A percentile compares a stretch with the other conserved stretches of the same genome.
Conservation (phyloP, 352 stramenopile genomes). For the Phytophthora kernoviae region DNA sequence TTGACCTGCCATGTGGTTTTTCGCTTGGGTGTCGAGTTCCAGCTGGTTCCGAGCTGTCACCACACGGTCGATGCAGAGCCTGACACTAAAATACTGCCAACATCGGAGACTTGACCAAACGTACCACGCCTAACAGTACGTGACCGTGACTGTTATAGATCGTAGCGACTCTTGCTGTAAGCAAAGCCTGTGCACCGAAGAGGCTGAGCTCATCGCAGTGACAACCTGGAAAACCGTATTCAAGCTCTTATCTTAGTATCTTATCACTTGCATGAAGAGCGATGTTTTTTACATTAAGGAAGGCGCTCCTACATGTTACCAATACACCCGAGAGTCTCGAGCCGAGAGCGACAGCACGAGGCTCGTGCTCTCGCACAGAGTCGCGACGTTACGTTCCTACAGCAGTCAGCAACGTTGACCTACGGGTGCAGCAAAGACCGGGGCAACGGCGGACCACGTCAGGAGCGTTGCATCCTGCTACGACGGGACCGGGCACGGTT, state of each 20-base stretch:
- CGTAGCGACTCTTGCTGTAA: not conserved
- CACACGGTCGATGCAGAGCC: constrained; percentile 8
- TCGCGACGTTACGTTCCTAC: constrained; percentile 39
- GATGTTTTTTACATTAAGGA: constrained; percentile 19
- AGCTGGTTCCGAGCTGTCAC: constrained; percentile 16
- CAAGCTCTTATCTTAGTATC: constrained; percentile 17
- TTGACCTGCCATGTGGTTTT: constrained; percentile 28
- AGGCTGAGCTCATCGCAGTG: constrained; percentile 2
- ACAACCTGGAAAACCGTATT: constrained; percentile 27
- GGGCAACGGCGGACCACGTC: constrained; percentile 26
- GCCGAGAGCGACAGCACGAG: constrained; percentile 16
- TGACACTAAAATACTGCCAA: too few species aligned
- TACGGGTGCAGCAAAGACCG: constrained; percentile 18
- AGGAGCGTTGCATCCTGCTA: constrained; percentile 6
- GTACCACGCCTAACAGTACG: constrained; percentile 24
- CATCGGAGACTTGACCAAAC: too few species aligned
- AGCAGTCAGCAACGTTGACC: constrained; percentile 34
- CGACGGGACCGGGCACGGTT: not conserved
- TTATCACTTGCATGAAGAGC: constrained; percentile 2
- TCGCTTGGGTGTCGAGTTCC: constrained; percentile 30
- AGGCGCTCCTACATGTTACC: not conserved
- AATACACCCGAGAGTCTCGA: constrained; percentile 16
- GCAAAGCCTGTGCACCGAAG: not conserved
- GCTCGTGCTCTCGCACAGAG: constrained; percentile 10
- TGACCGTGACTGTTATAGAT: not conserved